Evolutionary conservation across 768 basidiomycete species (phyloP), one percentile per base, ranked within the genome.

Genomic region (Galerina sulciceps): DNA sequence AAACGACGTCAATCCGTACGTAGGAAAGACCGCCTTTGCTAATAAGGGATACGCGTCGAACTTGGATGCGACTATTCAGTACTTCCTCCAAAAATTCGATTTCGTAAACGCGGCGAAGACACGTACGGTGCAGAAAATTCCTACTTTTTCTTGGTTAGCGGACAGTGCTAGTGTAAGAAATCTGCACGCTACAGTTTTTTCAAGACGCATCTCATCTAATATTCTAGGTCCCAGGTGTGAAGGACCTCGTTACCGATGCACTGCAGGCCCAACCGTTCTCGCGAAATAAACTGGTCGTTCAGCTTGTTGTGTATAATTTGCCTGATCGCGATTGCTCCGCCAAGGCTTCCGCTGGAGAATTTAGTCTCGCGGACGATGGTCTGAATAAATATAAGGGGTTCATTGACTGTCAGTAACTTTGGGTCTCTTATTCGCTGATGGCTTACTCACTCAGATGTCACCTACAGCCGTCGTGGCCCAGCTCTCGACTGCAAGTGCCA

Each of bases 291-390:
- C 65, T 68, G 40, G 58, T 73, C 18, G 65, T 76, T 44, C 69
- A 73, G 45, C 55, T 74, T 38, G 71, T 69, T 31, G 65, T 76
- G 18, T 75, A 76, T 66, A 70, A 74, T 47, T 64, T 76, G 15
- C 74, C 74, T n/a, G 69, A 74, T 40, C 68, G 73, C 52, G 75
- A 75, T 52, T 75, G 75, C 53, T 65, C 67, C 49, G 74, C 75
- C 11, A 71, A 70, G 40, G 71, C 73, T 1, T 71, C 70, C 5
- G 61, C 64, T 42, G 74, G 75, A 53, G 75, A 76, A 54, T 65
- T 74, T 47, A 60, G 58, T 23, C 57, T 71, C 17, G 65, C 57
- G 18, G 57, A 75, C 45, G 65, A 68, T 26, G 73, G 75, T 9
- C 58, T 68, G 35, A 61, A 64, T 14, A 71, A 69, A 44, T 76